A percentile compares a stretch with the other conserved stretches of the same genome.
Evolutionary conservation across 2,329 filamentous ascomycete genomes (phyloP).

Genomic region (Calonectria fujianensis): DNA sequence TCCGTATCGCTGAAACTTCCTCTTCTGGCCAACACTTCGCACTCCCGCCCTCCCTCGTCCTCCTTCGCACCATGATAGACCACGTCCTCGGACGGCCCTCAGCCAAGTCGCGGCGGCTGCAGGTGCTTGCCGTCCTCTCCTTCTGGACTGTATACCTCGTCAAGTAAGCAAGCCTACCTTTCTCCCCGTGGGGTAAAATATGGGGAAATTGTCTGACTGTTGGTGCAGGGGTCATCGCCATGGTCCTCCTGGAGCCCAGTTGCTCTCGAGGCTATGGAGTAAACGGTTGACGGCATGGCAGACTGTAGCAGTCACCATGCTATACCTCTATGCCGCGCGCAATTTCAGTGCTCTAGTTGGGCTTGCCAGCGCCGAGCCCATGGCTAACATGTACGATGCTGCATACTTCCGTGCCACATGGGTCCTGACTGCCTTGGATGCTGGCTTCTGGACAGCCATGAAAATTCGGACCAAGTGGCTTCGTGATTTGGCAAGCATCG

Average conservation of each 20-base stretch:
- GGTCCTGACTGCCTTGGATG: constrained; percentile 95
- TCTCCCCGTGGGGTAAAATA: constrained; percentile 22
- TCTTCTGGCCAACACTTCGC: constrained; percentile 18
- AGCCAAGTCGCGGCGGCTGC: constrained; percentile 91
- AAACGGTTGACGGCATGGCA: constrained; percentile 90
- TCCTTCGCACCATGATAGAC: constrained; percentile 76
- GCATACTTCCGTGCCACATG: constrained; percentile 97
- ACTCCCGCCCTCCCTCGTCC: constrained; percentile 15
- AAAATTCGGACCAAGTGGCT: constrained; percentile 86
- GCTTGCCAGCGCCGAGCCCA: constrained; percentile 92
- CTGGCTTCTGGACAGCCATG: constrained; percentile 99
- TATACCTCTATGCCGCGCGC: constrained; percentile 92
- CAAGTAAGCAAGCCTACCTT: constrained; percentile 69
- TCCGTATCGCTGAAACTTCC: constrained; percentile 26
- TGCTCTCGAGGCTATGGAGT: constrained; percentile 82
- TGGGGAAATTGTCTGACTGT: constrained; percentile 44
- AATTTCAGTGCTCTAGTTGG: constrained; percentile 96
- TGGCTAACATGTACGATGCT: constrained; percentile 94
- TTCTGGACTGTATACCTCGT: constrained; percentile 94
- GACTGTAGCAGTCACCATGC: constrained; percentile 88
- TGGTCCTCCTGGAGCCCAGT: constrained; percentile 86
- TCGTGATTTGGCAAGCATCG: constrained; percentile 86
- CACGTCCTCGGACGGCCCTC: constrained; percentile 95
- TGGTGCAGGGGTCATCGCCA: constrained; percentile 84
- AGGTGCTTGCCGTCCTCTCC: constrained; percentile 91